Conservation (phyloP, 805 yeast genomes). For the Kuraishia capsulata region DNA sequence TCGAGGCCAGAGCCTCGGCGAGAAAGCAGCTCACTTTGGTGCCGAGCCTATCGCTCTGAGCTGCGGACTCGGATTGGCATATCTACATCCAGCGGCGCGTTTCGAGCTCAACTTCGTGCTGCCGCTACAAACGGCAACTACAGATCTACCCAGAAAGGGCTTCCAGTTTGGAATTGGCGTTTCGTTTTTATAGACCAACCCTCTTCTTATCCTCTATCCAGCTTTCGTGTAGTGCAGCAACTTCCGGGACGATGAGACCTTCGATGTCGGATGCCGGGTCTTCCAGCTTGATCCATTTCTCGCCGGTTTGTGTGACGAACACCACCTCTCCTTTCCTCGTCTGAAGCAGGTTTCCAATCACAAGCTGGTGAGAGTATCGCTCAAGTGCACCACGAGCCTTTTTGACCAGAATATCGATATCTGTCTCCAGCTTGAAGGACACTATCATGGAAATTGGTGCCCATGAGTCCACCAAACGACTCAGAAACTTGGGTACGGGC, state of each 20-base stretch:
- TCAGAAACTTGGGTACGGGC: slow-evolving; percentile 92
- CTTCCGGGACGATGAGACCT: slow-evolving; percentile 69
- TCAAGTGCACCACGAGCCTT: slow-evolving; percentile 76
- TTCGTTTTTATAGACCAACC: slow-evolving; percentile 33
- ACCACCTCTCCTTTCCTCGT: slow-evolving; percentile 84
- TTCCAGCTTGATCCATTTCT: slow-evolving; percentile 42
- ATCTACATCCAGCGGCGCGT: slow-evolving; percentile 48
- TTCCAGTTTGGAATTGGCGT: slow-evolving; percentile 52
- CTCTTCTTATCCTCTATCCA: slow-evolving; percentile 41
- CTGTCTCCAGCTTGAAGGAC: slow-evolving; percentile 92
- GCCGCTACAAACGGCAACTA: slow-evolving; percentile 34
- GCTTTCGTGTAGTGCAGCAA: slow-evolving; percentile 47
- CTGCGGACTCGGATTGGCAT: slow-evolving; percentile 40
- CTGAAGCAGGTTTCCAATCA: slow-evolving; percentile 87
- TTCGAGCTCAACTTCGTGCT: slow-evolving; percentile 48
- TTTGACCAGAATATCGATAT: slow-evolving; percentile 51
- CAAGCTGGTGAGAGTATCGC: slow-evolving; percentile 86
- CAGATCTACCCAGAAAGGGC: slow-evolving; percentile 42
- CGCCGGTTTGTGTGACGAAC: slow-evolving; percentile 51
- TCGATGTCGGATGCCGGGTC: slow-evolving; percentile 59
- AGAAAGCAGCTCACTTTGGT: not conserved
- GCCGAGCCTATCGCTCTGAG: slow-evolving; percentile 21
- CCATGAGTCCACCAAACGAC: slow-evolving; percentile 86
- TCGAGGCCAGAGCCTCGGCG: not conserved
- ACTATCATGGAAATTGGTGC: slow-evolving; percentile 93